These are phyloP conservation scores for Phytophthora niederhauseri DNA, from an alignment of 352 stramenopile genomes.

Conservation along the genomic window DNA sequence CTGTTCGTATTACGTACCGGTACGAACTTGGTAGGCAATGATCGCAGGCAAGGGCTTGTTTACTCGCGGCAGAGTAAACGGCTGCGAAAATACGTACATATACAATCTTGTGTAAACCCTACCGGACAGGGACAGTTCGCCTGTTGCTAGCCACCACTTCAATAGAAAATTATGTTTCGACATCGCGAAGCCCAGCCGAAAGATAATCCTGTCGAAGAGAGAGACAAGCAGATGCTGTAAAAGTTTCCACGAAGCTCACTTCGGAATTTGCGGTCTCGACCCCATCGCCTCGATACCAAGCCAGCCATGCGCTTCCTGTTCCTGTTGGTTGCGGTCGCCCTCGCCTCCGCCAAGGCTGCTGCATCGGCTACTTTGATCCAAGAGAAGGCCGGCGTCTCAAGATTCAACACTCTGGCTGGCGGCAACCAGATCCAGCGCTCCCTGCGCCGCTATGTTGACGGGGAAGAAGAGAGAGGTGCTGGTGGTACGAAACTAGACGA, in stretches of 20 bases:
- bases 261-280: neutral
- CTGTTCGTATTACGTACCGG: no score
- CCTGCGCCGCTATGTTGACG: neutral
- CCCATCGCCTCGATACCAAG: neutral
- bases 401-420: neutral
- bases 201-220: neutral
- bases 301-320: neutral
- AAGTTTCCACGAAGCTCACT: neutral
- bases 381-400: neutral
- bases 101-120: no score
- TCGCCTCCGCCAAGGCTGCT: neutral
- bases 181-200: neutral
- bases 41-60: no score
- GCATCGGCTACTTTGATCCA: neutral
- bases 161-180: neutral
- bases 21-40: no score
- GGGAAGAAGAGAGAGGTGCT: neutral
- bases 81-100: no score
- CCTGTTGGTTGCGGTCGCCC: neutral
- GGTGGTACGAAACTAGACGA: neutral
- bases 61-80: no score
- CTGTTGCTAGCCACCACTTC: no score
- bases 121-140: no score
- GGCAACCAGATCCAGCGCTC: neutral
- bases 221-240: no score